These are phyloP conservation scores for Macadamia integrifolia DNA, from an alignment of 164 flowering plant genomes.

Conservation along the genomic window DNA sequence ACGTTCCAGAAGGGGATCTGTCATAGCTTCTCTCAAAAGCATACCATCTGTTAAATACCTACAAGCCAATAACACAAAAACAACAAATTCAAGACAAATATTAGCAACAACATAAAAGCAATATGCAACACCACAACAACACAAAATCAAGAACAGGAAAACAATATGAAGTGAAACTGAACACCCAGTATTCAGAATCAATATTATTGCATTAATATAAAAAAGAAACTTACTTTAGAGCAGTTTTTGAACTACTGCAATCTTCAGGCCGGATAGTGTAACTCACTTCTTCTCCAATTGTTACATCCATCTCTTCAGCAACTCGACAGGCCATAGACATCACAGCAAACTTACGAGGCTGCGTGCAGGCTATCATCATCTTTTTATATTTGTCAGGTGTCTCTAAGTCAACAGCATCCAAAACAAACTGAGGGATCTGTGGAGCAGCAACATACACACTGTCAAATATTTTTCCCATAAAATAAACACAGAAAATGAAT, in stretches of 20 bases:
- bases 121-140: not conserved
- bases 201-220: not conserved
- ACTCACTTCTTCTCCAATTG: constrained; percentile 99
- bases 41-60: constrained; percentile 96
- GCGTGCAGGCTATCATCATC: constrained; percentile 89
- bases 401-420: constrained; percentile 60
- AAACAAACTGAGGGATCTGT: constrained; percentile 96
- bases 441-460: not conserved
- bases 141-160: not conserved
- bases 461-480: not conserved
- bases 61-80: not conserved
- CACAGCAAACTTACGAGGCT: constrained; percentile 96
- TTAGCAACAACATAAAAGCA: too few relatives aligned
- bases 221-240: constrained; percentile 55
- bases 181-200: not conserved
- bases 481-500: not conserved
- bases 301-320: constrained; percentile 97
- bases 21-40: constrained; percentile 96
- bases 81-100: not conserved
- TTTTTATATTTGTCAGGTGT: constrained; percentile 53
- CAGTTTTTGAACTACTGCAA: constrained; percentile 76
- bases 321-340: constrained; percentile 99
- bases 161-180: too few relatives aligned
- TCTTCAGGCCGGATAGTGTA: constrained; percentile 97
- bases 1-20: constrained; percentile 80